Evolutionary conservation across 2,329 filamentous ascomycete genomes (phyloP).

Genomic region (Coniochaeta prunicola): DNA sequence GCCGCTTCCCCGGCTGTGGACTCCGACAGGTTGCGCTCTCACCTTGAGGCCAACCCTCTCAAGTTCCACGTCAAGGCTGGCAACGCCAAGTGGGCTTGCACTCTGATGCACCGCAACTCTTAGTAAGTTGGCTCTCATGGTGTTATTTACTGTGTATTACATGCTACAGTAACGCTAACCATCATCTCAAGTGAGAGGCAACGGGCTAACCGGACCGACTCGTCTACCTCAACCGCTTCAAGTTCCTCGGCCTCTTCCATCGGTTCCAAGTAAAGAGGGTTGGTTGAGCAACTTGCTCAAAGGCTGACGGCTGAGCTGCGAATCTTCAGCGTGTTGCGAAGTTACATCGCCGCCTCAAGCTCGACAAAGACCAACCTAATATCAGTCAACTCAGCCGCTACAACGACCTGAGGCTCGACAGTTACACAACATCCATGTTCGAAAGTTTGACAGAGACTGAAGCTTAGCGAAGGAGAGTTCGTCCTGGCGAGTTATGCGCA

Average conservation of each 20-base stretch:
- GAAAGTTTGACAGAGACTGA: background rate
- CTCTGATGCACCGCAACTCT: conserved; percentile 32
- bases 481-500: background rate
- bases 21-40: conserved; percentile 8
- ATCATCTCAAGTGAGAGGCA: conserved; percentile 12
- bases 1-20: conserved; percentile 1
- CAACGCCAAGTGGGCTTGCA: conserved; percentile 28
- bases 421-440: background rate
- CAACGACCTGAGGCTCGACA: background rate
- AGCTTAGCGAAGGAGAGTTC: background rate
- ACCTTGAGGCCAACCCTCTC: conserved; percentile 32
- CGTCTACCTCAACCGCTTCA: conserved; percentile 10
- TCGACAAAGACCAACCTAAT: no score
- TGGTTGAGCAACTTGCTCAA: background rate
- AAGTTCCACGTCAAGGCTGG: conserved; percentile 40
- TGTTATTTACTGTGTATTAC: background rate
- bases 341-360: no score
- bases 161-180: conserved; percentile 4
- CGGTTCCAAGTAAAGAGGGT: background rate
- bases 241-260: conserved; percentile 6
- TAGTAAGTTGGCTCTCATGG: no score
- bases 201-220: conserved; percentile 12
- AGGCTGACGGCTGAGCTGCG: background rate
- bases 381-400: background rate
- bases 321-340: background rate